Evolutionary conservation across 495 filamentous ascomycete genomes (phyloP), one percentile per base, ranked within the genome.

Genomic region (Diplogelasinospora grovesii): DNA sequence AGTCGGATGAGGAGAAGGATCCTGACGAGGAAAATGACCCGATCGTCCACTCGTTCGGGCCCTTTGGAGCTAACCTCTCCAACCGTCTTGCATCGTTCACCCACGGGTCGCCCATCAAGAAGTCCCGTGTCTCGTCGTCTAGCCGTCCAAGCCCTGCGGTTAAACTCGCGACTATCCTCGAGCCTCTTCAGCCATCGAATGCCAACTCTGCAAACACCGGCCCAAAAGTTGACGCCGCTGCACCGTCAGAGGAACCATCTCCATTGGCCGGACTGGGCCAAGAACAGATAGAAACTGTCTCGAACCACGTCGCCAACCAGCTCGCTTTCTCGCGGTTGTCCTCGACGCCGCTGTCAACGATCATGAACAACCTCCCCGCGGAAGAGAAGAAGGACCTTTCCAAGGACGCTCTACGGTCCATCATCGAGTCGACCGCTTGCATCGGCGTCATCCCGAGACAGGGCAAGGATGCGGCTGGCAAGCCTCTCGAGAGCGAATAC

Each of bases 401-500:
- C 7, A 75, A 71, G 50, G 66, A 77, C 3, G 75, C 82, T 22
- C 70, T 95, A 41, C 76, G 81, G 25, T 61, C 61, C 24, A 68
- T 95, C 39, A 76, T 97, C 26, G 81, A 85, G 52, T 61, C 64
- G 11, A 83, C 82, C 18, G 63, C 75, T 16, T 93, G 85, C 51
- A 77, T 96, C 35, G 92, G 92, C 22, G 79, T 90, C 53, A 93
- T 98, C 49, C 73, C 77, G 33, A 80, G 92, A 24, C 82, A 88
- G 56, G 92, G 92, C 55, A 98, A 96, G 59, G 92, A 98, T 65
- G 92, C 92, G 11, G 92, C 92, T 0, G 92, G 92, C 45, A 89
- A 95, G 68, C 71, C 80, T 5, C 76, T 98, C 8, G 90, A 98
- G 70, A 89, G 81, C 65, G 89, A 98, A 63, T 98, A 89, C 54